Percentiles rank a stretch among this genome's conserved stretches.
Evolutionary conservation across 345 rosid genomes (phyloP).

Genomic region (Lagerstroemia speciosa): DNA sequence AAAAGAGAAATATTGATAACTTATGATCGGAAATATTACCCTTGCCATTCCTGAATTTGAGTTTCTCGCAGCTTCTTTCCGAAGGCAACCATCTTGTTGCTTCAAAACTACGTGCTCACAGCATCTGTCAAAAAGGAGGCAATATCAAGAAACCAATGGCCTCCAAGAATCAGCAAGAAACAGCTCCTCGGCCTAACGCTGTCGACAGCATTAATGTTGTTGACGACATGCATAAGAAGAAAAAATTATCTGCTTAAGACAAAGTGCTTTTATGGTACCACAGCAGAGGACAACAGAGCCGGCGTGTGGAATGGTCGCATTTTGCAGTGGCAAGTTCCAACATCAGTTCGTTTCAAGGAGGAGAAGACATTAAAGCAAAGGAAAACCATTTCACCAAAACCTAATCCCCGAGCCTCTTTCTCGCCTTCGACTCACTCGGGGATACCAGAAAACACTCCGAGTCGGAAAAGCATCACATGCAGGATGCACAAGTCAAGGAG

Average conservation of each 20-base stretch:
- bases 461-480: background rate
- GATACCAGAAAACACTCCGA: background rate
- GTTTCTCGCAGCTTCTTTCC: slow-evolving; percentile 78
- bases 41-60: slow-evolving; percentile 77
- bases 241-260: too few relatives aligned
- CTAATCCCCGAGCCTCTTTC: background rate
- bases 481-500: background rate
- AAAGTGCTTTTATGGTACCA: too few relatives aligned
- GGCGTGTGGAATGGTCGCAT: background rate
- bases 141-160: background rate
- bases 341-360: background rate
- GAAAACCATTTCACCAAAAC: background rate
- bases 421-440: background rate
- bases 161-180: background rate
- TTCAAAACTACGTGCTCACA: too few relatives aligned
- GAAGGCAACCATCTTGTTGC: slow-evolving; percentile 71
- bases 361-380: background rate
- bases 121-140: too few relatives aligned
- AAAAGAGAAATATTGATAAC: too few relatives aligned
- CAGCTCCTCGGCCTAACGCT: background rate
- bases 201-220: background rate
- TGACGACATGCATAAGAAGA: background rate
- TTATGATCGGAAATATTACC: slow-evolving; percentile 25
- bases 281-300: background rate
- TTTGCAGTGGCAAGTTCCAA: background rate